phyloP scores from a whole-genome alignment of 1,139 yeast species.

The Zhuliangozyma blackwelliae region DNA sequence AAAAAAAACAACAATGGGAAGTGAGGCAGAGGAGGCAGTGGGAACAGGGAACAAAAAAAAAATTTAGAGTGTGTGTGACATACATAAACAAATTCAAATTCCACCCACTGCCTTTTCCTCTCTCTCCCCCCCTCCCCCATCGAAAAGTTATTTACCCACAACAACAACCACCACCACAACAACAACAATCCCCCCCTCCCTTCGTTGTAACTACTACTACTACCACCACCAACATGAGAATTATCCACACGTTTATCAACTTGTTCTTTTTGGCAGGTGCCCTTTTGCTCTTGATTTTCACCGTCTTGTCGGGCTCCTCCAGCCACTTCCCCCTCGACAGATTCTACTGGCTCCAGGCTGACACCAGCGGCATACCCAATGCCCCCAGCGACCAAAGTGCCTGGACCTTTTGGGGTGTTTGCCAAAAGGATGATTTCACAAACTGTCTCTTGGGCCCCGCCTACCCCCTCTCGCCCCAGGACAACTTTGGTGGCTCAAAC shows the following conservation, averaged over 20 bases:
- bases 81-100: no score
- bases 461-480: conserved; percentile 66
- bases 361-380: conserved; percentile 51
- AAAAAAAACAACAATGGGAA: no score
- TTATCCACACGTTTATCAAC: conserved; percentile 32
- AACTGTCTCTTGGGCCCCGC: conserved; percentile 52
- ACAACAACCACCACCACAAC: no score
- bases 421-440: conserved; percentile 41
- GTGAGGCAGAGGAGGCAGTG: no score
- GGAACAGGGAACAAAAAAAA: no score
- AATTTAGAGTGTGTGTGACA: no score
- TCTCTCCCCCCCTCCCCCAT: no score
- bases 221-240: conserved; percentile 23
- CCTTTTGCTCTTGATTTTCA: conserved; percentile 54
- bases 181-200: no score
- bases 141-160: no score
- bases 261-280: conserved; percentile 47
- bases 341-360: conserved; percentile 71
- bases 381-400: conserved; percentile 53
- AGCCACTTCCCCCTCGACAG: conserved; percentile 56
- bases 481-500: conserved; percentile 53
- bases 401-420: conserved; percentile 85
- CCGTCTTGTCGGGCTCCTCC: conserved; percentile 64
- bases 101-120: no score
- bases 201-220: no score